Conservation (phyloP, 306 rosid genomes). For the Cercis canadensis region DNA sequence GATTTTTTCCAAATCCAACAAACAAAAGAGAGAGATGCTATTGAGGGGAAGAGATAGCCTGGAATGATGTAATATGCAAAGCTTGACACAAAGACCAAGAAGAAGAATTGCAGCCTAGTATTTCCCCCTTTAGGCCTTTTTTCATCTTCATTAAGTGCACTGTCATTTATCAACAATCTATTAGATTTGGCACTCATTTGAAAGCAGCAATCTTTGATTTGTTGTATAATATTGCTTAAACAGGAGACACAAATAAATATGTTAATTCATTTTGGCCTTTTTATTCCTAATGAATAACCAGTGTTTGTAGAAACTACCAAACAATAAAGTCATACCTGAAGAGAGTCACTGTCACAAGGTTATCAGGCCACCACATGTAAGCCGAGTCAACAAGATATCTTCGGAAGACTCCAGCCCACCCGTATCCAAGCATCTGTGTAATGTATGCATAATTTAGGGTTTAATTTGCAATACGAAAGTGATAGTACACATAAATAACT, state of each 20-base stretch:
- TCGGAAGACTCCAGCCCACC: slow-evolving; percentile 95
- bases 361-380: slow-evolving; percentile 97
- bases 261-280: too few relatives aligned
- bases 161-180: slow-evolving; percentile 34
- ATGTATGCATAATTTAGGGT: too few relatives aligned
- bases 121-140: slow-evolving; percentile 71
- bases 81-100: slow-evolving; percentile 58
- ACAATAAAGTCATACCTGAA: slow-evolving; percentile 56
- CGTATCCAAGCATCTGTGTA: slow-evolving; percentile 95
- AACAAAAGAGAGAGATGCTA: slow-evolving; percentile 60
- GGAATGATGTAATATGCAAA: slow-evolving; percentile 82
- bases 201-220: too few relatives aligned
- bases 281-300: too few relatives aligned
- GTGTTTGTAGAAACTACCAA: too few relatives aligned
- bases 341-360: slow-evolving; percentile 84
- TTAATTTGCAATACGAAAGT: too few relatives aligned
- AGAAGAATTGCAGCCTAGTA: slow-evolving; percentile 82
- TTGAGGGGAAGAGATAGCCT: slow-evolving; percentile 70
- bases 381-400: slow-evolving; percentile 85
- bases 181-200: neutral
- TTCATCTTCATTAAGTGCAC: slow-evolving; percentile 89
- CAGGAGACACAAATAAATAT: too few relatives aligned
- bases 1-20: slow-evolving; percentile 84
- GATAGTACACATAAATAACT: too few relatives aligned
- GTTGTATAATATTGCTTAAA: too few relatives aligned